These are phyloP conservation scores for Xylaria telfairii DNA, from an alignment of 495 filamentous ascomycete genomes.

Conservation along the genomic window DNA sequence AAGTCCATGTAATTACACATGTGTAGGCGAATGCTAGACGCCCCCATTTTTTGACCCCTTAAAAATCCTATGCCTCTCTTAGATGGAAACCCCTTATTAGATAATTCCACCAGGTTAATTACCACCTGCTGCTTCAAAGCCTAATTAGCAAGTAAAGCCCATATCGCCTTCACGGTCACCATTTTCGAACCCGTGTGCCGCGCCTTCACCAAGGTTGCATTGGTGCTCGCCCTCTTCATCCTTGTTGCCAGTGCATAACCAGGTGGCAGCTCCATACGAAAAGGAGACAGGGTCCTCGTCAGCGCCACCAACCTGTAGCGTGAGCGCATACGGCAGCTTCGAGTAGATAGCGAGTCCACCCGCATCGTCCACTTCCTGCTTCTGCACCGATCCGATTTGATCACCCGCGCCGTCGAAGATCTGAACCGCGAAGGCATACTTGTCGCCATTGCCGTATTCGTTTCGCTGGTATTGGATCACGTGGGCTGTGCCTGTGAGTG, in stretches of 20 bases:
- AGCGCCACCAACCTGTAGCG: neutral
- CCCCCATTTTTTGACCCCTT: too few species aligned
- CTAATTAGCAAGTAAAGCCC: neutral
- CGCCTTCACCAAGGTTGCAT: neutral
- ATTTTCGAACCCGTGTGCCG: neutral
- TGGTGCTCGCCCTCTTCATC: constrained; percentile 1
- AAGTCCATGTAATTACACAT: too few species aligned
- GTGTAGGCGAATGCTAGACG: too few species aligned
- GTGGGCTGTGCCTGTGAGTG: neutral
- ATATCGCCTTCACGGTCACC: neutral
- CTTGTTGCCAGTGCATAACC: neutral
- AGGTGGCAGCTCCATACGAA: neutral
- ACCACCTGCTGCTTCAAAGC: too few species aligned
- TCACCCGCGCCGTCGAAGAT: neutral
- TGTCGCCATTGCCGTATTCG: neutral
- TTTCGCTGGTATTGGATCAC: constrained; percentile 1
- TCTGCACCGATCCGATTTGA: neutral
- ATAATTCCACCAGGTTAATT: neutral
- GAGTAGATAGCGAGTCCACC: neutral
- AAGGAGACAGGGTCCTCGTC: neutral
- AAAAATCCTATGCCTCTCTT: too few species aligned
- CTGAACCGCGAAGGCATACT: neutral
- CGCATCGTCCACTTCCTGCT: neutral
- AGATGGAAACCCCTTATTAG: neutral
- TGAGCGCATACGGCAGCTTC: neutral